These are phyloP conservation scores for Chaetothyriales sp. DNA, from an alignment of 2,329 filamentous ascomycete genomes.

Conservation along the genomic window DNA sequence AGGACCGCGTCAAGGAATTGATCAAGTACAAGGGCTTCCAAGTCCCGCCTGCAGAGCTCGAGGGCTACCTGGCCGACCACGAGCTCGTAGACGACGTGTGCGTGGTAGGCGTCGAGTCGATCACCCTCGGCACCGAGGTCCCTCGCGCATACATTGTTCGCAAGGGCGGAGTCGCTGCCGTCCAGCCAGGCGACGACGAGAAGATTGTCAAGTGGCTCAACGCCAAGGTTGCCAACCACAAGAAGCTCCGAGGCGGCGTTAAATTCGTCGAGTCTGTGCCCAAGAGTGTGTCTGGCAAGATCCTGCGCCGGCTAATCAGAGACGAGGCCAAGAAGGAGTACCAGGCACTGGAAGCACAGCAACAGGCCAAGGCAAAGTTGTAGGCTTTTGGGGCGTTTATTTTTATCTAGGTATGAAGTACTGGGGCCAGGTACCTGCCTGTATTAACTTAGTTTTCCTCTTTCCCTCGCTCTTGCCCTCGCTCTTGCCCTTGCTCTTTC, in stretches of 20 bases:
- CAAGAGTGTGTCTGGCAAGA: conserved; percentile 27
- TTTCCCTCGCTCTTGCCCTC: too few relatives aligned
- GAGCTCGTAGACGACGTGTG: conserved; percentile 30
- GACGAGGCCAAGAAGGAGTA: conserved; percentile 20
- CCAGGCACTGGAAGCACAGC: conserved; percentile 13
- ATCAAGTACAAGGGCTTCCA: conserved; percentile 38
- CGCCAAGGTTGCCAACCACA: conserved; percentile 21
- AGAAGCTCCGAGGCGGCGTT: conserved; percentile 27
- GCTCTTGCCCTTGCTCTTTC: too few relatives aligned
- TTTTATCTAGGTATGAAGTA: too few relatives aligned
- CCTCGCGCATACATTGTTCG: conserved; percentile 29
- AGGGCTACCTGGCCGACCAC: conserved; percentile 30
- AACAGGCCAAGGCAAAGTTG: conserved; percentile 7
- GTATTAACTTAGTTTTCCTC: too few relatives aligned
- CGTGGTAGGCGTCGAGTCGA: conserved; percentile 29
- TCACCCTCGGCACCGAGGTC: conserved; percentile 25
- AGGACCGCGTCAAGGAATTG: conserved; percentile 39
- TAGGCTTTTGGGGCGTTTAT: too few relatives aligned
- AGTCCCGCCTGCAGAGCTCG: conserved; percentile 36
- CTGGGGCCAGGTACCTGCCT: too few relatives aligned
- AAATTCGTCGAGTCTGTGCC: conserved; percentile 25
- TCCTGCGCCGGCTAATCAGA: conserved; percentile 23
- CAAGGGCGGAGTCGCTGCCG: conserved; percentile 23
- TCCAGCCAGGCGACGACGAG: conserved; percentile 39
- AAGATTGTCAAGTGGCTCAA: conserved; percentile 21